Conservation (phyloP, 306 rosid genomes). For the Acacia melanoxylon region DNA sequence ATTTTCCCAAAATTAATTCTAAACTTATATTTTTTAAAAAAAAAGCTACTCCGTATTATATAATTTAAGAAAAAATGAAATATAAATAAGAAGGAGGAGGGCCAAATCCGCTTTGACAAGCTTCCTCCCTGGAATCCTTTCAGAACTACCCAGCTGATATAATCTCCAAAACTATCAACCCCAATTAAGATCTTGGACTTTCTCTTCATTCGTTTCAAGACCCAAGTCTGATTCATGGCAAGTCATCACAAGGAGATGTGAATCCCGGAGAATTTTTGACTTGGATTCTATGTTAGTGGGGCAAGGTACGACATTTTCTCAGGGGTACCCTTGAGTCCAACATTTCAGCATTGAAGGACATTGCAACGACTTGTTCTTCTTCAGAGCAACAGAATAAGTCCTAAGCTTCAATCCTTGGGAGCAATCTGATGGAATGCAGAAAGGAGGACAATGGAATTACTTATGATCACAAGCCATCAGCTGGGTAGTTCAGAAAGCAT, state of each 20-base stretch:
- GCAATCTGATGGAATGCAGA: constrained; percentile 48
- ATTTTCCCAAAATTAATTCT: no score
- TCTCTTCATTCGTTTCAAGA: constrained; percentile 76
- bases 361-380: constrained; percentile 45
- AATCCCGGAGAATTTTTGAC: constrained; percentile 47
- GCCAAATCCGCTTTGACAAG: no score
- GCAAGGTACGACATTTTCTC: constrained; percentile 53
- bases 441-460: constrained; percentile 47
- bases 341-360: constrained; percentile 66
- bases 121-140: no score
- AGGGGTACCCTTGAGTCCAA: constrained; percentile 99
- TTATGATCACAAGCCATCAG: constrained; percentile 49
- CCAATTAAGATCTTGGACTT: constrained; percentile 67
- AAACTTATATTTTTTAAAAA: no score
- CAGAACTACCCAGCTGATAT: not conserved
- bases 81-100: no score
- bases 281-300: constrained; percentile 56
- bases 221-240: constrained; percentile 39
- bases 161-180: constrained; percentile 46
- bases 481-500: constrained; percentile 51
- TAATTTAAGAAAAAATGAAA: no score
- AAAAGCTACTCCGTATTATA: no score
- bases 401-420: constrained; percentile 61
- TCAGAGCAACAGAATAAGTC: constrained; percentile 40
- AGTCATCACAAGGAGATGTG: constrained; percentile 38